phyloP scores from a whole-genome alignment of 2,329 filamentous ascomycete genomes.

The Phialocephala subalpina region DNA sequence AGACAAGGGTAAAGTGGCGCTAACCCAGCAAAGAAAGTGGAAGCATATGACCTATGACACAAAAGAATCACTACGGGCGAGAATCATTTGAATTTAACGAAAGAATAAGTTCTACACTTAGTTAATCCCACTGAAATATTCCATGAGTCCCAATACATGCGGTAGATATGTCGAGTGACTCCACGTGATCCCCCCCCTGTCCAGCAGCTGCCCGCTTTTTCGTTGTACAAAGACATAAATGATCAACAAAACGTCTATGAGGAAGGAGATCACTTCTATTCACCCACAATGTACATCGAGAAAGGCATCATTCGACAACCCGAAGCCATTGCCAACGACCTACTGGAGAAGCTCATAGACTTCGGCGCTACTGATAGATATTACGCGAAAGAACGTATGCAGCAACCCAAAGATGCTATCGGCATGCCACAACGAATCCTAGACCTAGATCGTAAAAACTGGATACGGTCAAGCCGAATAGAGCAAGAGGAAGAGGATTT shows the following conservation, averaged over 20 bases:
- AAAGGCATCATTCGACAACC: constrained; percentile 26
- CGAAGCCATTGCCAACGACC: background rate
- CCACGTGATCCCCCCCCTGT: no score
- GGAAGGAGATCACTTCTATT: constrained; percentile 40
- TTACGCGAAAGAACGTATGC: constrained; percentile 15
- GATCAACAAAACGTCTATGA: constrained; percentile 39
- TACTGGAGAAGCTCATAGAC: constrained; percentile 5
- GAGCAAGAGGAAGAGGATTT: constrained; percentile 4
- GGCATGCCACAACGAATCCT: constrained; percentile 13
- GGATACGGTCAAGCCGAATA: constrained; percentile 3
- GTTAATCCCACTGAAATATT: no score
- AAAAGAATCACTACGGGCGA: no score
- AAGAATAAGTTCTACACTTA: no score
- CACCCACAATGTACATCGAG: constrained; percentile 44
- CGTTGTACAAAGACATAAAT: constrained; percentile 21
- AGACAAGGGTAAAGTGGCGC: constrained; percentile 12
- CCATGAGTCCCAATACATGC: no score
- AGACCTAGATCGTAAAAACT: constrained; percentile 5
- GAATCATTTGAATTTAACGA: no score
- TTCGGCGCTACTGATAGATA: constrained; percentile 10
- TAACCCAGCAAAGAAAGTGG: no score
- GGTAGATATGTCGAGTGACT: no score
- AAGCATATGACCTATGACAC: no score
- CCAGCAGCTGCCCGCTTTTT: no score
- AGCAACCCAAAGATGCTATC: constrained; percentile 11